These are phyloP conservation scores for Crithidia expoeki DNA, from an alignment of 208 protist species.

Conservation along the genomic window DNA sequence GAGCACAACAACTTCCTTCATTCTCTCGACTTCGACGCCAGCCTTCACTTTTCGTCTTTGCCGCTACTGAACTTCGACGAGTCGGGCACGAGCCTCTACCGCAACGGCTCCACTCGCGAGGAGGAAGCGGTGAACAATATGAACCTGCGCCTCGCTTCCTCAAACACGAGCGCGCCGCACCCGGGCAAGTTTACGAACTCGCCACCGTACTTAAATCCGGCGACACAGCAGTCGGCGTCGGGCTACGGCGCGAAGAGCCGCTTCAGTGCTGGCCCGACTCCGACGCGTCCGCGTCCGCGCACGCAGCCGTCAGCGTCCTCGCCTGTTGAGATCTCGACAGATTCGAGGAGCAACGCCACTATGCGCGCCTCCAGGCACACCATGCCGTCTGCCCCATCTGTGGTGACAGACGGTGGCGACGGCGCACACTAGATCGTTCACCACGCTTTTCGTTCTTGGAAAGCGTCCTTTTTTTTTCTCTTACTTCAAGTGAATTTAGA, in stretches of 20 bases:
- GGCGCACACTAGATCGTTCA: not conserved
- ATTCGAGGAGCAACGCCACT: not conserved
- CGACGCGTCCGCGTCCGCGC: not conserved
- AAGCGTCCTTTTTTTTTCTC: slow-evolving; percentile 10
- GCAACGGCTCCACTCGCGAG: slow-evolving; percentile 31
- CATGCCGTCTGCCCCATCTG: not conserved
- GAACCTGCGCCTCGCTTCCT: slow-evolving; percentile 15
- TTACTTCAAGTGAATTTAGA: too few species aligned
- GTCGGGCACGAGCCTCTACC: slow-evolving; percentile 33
- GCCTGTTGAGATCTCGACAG: not conserved
- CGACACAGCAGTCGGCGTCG: slow-evolving; percentile 5
- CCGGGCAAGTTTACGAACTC: slow-evolving; percentile 19
- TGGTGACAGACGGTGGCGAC: not conserved
- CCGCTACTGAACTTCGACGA: slow-evolving; percentile 40
- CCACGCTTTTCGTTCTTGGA: too few species aligned
- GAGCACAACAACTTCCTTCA: slow-evolving; percentile 23
- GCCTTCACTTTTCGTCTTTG: slow-evolving; percentile 40
- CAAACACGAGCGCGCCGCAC: slow-evolving; percentile 17
- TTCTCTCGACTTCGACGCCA: slow-evolving; percentile 39
- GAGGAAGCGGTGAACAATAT: slow-evolving; percentile 20
- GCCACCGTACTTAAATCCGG: slow-evolving; percentile 13
- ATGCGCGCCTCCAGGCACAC: slow-evolving; percentile 11
- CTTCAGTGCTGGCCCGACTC: not conserved
- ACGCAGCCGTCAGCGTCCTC: slow-evolving; percentile 11
- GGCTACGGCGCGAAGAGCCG: slow-evolving; percentile 14